These are phyloP conservation scores for Sequoia sempervirens DNA, from an alignment of 75 land plant genomes.

Conservation along the genomic window DNA sequence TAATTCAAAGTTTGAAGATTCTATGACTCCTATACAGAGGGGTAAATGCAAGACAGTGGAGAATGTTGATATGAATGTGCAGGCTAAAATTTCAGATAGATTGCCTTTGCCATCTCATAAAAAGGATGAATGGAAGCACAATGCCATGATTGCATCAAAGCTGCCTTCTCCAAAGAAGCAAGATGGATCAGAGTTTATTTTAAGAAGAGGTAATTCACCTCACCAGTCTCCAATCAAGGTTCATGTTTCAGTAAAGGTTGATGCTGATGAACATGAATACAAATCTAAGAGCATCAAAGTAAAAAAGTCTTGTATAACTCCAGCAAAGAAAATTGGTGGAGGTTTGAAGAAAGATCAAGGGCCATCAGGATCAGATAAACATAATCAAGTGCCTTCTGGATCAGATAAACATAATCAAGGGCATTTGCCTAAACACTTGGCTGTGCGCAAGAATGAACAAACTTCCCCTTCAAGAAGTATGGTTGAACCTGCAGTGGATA, in stretches of 20 bases:
- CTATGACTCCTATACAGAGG: background rate
- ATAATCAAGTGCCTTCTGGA: too few relatives aligned
- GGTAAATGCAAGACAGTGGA: background rate
- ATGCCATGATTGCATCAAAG: background rate
- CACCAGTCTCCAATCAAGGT: background rate
- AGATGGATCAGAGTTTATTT: background rate
- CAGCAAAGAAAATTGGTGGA: conserved; percentile 9
- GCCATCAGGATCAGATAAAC: background rate
- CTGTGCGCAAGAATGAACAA: conserved; percentile 4
- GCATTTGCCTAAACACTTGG: background rate
- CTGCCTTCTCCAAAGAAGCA: conserved; percentile 8
- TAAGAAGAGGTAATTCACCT: background rate
- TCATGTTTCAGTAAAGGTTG: background rate
- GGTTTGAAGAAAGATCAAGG: conserved; percentile 4
- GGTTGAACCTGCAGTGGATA: conserved; percentile 1
- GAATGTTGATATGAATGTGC: background rate
- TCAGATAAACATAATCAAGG: conserved; percentile 4
- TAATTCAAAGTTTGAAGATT: background rate
- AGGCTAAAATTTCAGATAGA: background rate
- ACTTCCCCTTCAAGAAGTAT: background rate
- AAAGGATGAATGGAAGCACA: conserved; percentile 2
- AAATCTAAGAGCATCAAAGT: conserved; percentile 4
- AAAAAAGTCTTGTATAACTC: background rate
- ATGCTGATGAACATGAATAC: background rate
- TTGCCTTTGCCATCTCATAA: background rate